Conservation (phyloP, 768 basidiomycete genomes). For the Mycena albidolilacea region DNA sequence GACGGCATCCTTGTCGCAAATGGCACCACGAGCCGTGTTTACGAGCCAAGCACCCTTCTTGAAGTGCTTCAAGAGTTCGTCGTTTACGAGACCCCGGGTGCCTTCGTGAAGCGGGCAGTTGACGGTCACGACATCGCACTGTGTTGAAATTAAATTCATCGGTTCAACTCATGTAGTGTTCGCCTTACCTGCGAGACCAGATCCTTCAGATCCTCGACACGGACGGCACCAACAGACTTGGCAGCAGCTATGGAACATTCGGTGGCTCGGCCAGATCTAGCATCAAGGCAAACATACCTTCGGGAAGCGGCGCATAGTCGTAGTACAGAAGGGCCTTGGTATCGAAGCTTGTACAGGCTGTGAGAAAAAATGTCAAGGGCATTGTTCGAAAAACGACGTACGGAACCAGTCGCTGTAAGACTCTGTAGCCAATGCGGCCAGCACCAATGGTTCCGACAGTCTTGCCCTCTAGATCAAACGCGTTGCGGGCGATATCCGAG, state of each 20-base stretch:
- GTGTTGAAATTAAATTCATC: constrained; percentile 7
- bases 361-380: neutral
- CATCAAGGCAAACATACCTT: constrained; percentile 54
- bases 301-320: constrained; percentile 83
- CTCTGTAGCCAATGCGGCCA: constrained; percentile 87
- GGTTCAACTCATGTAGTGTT: neutral
- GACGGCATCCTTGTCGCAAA: constrained; percentile 88
- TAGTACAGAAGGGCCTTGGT: constrained; percentile 93
- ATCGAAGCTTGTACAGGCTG: constrained; percentile 64
- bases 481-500: constrained; percentile 84
- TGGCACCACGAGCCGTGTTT: constrained; percentile 94
- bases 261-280: neutral
- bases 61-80: constrained; percentile 87
- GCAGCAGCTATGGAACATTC: constrained; percentile 64
- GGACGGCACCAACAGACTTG: constrained; percentile 76
- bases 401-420: constrained; percentile 82
- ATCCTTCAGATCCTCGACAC: constrained; percentile 86
- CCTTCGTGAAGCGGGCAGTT: constrained; percentile 92
- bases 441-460: constrained; percentile 93
- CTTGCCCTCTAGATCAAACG: constrained; percentile 93
- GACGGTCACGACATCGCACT: constrained; percentile 89
- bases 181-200: constrained; percentile 60
- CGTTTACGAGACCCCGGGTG: constrained; percentile 85
- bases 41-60: constrained; percentile 95
- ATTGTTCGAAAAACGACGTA: constrained; percentile 23